phyloP scores from a whole-genome alignment of 257 asterid species.

The Perilla frutescens region DNA sequence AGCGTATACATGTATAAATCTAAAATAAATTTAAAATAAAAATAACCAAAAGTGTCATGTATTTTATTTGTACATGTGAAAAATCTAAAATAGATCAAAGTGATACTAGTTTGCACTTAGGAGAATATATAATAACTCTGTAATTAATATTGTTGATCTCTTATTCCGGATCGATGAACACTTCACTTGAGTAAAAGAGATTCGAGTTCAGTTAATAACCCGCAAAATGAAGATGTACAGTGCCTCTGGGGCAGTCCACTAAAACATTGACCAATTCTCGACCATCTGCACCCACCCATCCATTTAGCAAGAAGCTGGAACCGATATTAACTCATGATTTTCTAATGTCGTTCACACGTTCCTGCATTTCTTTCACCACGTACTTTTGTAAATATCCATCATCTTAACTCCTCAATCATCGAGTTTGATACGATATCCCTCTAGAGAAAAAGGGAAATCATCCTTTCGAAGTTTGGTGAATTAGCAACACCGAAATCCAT shows the following conservation, averaged over 20 bases:
- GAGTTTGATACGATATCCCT: slow-evolving; percentile 33
- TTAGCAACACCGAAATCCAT: slow-evolving; percentile 43
- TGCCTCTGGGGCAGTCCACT: slow-evolving; percentile 59
- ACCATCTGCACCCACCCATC: slow-evolving; percentile 51
- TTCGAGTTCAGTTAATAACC: too few species aligned
- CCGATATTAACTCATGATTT: slow-evolving; percentile 59
- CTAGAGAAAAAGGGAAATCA: slow-evolving; percentile 39
- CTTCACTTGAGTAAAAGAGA: slow-evolving; percentile 28
- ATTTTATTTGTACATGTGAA: too few species aligned
- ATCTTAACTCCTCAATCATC: slow-evolving; percentile 51
- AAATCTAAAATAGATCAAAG: too few species aligned
- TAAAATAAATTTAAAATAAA: too few species aligned
- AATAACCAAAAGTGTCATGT: too few species aligned
- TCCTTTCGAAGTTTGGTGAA: slow-evolving; percentile 50
- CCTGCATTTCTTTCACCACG: slow-evolving; percentile 39
- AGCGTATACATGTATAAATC: too few species aligned
- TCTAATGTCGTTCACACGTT: slow-evolving; percentile 38
- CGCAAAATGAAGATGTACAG: slow-evolving; percentile 42
- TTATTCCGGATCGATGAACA: slow-evolving; percentile 48
- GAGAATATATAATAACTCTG: too few species aligned
- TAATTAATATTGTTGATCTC: too few species aligned
- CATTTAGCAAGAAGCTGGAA: slow-evolving; percentile 67
- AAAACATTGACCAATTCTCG: slow-evolving; percentile 45
- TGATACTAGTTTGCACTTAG: too few species aligned
- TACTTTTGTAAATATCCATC: slow-evolving; percentile 56